Evolutionary conservation across 345 rosid genomes (phyloP), one percentile per base, ranked within the genome.

Genomic region (Boechera divaricarpa): DNA sequence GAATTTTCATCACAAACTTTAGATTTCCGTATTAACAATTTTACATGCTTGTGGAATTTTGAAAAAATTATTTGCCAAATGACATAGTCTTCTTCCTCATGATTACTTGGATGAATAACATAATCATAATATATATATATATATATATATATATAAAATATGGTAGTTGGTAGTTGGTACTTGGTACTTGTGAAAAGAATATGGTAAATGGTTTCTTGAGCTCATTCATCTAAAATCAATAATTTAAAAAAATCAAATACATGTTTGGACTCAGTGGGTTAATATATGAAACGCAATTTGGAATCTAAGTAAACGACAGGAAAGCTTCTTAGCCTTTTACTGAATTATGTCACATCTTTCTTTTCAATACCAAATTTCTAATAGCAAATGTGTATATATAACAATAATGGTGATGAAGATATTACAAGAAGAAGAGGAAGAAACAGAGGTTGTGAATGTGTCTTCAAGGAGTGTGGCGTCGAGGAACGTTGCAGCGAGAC

Each of bases 381-480:
- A 36, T 57, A 4, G 41, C 4, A 49, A 8, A 24, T 51, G 5
- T 64, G 6, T n/a, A 6, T 13, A 74, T 56, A 10, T 53, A 33
- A 52, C 1, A 16, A 51, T 35, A 24, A 36, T 36, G 62, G 31
- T 32, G 29, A 21, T 49, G 62, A 61, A 76, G 75, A 53, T 9
- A 70, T 11, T 58, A 18, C 12, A 77, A 55, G 76, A 47, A 13
- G 59, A 54, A 6, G 71, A 63, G 45, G 49, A 69, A 24, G 64
- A 35, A 5, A 53, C 41, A 2, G 70, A 76, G 32, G 76, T 28
- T 70, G 16, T 76, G 57, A n/a, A 35, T 32, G 67, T 70, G 72
- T 12, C 54, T 26, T 63, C 76, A 29, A 77, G 80, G 29, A 7
- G 36, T 52, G 65, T 70, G 66, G 16, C 35, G 28, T 44, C 75